Base-by-base conservation (phyloP, 805 yeast species). In the Candida jianshihensis region DNA sequence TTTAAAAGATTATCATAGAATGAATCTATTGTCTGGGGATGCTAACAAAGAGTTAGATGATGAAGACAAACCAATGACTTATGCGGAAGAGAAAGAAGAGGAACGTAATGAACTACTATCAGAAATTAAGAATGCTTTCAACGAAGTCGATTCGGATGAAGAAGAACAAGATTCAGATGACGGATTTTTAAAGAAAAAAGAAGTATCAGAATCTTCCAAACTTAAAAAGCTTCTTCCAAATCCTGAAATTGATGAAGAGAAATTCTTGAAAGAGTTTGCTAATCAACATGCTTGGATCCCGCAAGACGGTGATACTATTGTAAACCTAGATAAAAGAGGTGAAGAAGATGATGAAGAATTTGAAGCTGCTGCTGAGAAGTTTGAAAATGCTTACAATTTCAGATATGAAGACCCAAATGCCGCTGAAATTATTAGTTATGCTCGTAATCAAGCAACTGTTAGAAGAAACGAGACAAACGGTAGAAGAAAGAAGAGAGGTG, bases 351-450 rank as follows among this genome's bases (percentile, higher is more conserved):
- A 87, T 49, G 90, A 81, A 33, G 92, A 84, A 37, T 89, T 89
- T 53, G 97, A 90, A 33, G 84, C 86, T 30, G 92, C 94, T 3
- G 96, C 83, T 6, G 98, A 92, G 49, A 67, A 76, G 51, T 88
- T 86, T 51, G 98, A 92, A 60, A 77, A 78, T 44, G 96, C 95
- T 0, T 90, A 89, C 63, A 92, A 92, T 54, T 90, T 90, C 70
- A 74, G 98, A 56, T 92, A 74, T 57, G 98, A 92, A 61, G 97
- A 89, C 51, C 88, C 95, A 13, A 76, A 78, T 46, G 73, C 96
- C 6, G 86, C 90, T 0, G 96, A 90, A 52, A 85, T 92, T 58
- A 81, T 89, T 15, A 81, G 95, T 14, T 92, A 90, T 64, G 97
- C 97, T 3, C 87, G 98, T 73, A 81, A 69, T 30, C 96, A 88